phyloP scores from a whole-genome alignment of 768 basidiomycete species.

The Nidularia pulvinata region DNA sequence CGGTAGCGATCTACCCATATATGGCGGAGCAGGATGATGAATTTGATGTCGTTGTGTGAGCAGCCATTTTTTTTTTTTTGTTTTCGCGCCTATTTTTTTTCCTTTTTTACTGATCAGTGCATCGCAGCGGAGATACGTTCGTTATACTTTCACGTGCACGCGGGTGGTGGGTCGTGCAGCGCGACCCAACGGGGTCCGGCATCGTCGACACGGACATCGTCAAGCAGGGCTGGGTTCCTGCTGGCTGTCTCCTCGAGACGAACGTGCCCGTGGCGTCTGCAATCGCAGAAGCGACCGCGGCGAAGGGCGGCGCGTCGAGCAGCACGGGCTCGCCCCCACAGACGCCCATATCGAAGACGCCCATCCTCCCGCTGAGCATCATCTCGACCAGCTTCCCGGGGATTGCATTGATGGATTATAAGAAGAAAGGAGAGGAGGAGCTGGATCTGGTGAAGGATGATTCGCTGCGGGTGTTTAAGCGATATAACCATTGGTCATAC shows the following conservation, averaged over 20 bases:
- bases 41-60: constrained; percentile 96
- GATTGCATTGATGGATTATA: constrained; percentile 95
- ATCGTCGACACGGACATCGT: constrained; percentile 72
- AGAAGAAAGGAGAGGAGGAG: constrained; percentile 92
- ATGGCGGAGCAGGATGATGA: constrained; percentile 99
- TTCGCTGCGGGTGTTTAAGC: constrained; percentile 89
- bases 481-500: constrained; percentile 98
- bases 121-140: constrained; percentile 83
- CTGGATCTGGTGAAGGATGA: constrained; percentile 90
- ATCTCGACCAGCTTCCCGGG: constrained; percentile 98
- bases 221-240: constrained; percentile 97
- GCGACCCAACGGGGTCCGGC: constrained; percentile 86
- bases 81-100: not conserved
- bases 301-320: constrained; percentile 37
- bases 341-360: constrained; percentile 57
- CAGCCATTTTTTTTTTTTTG: constrained; percentile 9
- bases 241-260: constrained; percentile 94
- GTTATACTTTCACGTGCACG: constrained; percentile 92
- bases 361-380: constrained; percentile 88
- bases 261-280: constrained; percentile 89
- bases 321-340: constrained; percentile 31
- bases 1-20: constrained; percentile 98
- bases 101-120: constrained; percentile 4
- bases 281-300: constrained; percentile 78
- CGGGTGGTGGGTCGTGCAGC: constrained; percentile 99